Conservation (phyloP, 495 filamentous ascomycete species). For the Annulohypoxylon nitens region DNA sequence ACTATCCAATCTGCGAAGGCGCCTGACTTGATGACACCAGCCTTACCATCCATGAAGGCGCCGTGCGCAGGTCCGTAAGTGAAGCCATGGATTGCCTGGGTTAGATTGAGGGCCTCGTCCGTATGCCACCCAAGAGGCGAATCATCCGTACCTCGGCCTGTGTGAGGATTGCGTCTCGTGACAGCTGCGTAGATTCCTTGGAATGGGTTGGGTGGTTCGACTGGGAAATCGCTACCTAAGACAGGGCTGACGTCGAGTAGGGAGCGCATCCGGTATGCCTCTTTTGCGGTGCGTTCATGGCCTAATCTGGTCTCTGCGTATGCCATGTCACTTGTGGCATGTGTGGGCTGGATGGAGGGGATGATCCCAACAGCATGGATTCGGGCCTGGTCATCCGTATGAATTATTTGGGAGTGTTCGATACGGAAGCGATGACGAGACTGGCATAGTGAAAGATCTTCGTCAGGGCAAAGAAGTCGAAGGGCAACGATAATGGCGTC, state of each 20-base stretch:
- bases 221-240: slow-evolving; percentile 74
- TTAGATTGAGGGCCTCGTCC: slow-evolving; percentile 65
- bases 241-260: slow-evolving; percentile 62
- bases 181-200: slow-evolving; percentile 74
- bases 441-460: slow-evolving; percentile 60
- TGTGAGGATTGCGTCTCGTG: slow-evolving; percentile 65
- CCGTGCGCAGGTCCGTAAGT: slow-evolving; percentile 61
- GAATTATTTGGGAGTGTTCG: slow-evolving; percentile 75
- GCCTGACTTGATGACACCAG: slow-evolving; percentile 65
- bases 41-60: slow-evolving; percentile 64
- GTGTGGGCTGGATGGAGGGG: slow-evolving; percentile 75
- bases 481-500: slow-evolving; percentile 66
- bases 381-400: slow-evolving; percentile 68
- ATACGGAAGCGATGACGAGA: slow-evolving; percentile 67
- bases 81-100: slow-evolving; percentile 69
- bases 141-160: slow-evolving; percentile 60
- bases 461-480: slow-evolving; percentile 58
- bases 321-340: slow-evolving; percentile 73
- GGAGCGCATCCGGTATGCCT: slow-evolving; percentile 71
- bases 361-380: slow-evolving; percentile 69
- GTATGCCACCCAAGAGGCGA: slow-evolving; percentile 63
- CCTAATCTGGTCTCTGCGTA: slow-evolving; percentile 71
- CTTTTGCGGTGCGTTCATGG: slow-evolving; percentile 56
- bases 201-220: slow-evolving; percentile 71
- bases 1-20: slow-evolving; percentile 75